A percentile compares a stretch with the other conserved stretches of the same genome.
Evolutionary conservation across 1,139 yeast species (phyloP).

Genomic region (Hansenula lynferdii): DNA sequence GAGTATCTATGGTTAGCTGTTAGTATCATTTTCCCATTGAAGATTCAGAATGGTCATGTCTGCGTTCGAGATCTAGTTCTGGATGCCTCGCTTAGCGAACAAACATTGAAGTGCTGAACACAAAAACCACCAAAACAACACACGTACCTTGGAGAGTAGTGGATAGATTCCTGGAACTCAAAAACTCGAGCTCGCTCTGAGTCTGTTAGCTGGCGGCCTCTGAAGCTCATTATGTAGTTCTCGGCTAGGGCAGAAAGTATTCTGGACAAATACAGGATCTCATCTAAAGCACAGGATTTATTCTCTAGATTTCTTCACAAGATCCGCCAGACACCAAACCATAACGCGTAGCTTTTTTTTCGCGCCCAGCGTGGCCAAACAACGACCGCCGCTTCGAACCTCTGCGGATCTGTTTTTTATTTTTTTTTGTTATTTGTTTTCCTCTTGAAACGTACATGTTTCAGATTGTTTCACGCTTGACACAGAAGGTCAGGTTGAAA

Average conservation of each 20-base stretch:
- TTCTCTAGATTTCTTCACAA: too few species aligned
- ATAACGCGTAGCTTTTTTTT: background rate
- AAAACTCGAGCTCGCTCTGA: slow-evolving; percentile 81
- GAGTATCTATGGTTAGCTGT: slow-evolving; percentile 48
- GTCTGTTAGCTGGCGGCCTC: slow-evolving; percentile 68
- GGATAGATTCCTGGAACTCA: slow-evolving; percentile 92
- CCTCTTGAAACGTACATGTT: background rate
- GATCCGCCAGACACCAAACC: too few species aligned
- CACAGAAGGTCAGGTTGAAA: too few species aligned
- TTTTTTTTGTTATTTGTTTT: background rate
- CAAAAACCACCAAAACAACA: background rate
- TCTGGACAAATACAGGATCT: too few species aligned
- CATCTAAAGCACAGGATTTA: too few species aligned
- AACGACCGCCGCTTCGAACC: background rate
- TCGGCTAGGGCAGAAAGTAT: too few species aligned
- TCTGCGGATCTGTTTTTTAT: background rate
- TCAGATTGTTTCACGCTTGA: too few species aligned
- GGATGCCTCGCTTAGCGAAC: too few species aligned
- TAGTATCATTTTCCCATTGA: too few species aligned
- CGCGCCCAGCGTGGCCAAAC: background rate
- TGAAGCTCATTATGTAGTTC: slow-evolving; percentile 18
- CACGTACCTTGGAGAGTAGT: slow-evolving; percentile 71
- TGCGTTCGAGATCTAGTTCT: too few species aligned
- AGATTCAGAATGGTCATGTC: too few species aligned
- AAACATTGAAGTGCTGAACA: too few species aligned